A percentile compares a stretch with the other conserved stretches of the same genome.
Conservation (phyloP, 371 early-diverging fungal genomes). For the Blastocladiella emersonii region DNA sequence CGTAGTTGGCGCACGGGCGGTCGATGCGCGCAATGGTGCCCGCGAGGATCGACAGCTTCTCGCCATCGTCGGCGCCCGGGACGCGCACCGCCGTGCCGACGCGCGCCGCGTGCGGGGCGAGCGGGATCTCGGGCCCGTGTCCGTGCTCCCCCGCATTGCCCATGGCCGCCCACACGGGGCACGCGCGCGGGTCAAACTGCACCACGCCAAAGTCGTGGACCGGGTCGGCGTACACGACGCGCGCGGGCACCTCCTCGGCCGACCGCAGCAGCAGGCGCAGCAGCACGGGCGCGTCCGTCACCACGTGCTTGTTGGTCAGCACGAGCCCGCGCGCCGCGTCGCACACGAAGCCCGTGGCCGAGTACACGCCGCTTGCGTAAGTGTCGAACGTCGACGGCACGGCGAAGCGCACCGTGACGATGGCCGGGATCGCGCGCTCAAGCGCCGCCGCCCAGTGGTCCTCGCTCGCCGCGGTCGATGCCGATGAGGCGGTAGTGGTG, state of each 20-base stretch:
- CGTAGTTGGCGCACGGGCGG: slow-evolving; percentile 43
- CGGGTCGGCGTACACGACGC: slow-evolving; percentile 74
- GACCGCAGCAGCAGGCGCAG: slow-evolving; percentile 76
- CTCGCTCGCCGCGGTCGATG: neutral
- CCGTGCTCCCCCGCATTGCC: no score
- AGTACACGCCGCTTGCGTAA: neutral
- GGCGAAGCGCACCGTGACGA: neutral
- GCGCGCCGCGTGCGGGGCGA: slow-evolving; percentile 65
- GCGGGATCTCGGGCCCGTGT: no score
- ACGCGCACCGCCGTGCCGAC: slow-evolving; percentile 83
- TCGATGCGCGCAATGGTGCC: slow-evolving; percentile 81
- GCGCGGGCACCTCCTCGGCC: slow-evolving; percentile 79
- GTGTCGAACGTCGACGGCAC: neutral
- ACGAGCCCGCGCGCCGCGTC: slow-evolving; percentile 75
- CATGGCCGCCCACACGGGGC: no score
- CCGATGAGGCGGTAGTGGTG: neutral
- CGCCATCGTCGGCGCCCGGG: slow-evolving; percentile 60
- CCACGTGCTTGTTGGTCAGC: slow-evolving; percentile 85
- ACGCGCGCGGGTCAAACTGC: slow-evolving; percentile 41
- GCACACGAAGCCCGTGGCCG: slow-evolving; percentile 65
- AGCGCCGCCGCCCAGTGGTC: neutral
- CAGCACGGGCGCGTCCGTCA: slow-evolving; percentile 76
- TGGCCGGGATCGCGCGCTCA: neutral
- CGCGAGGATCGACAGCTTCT: slow-evolving; percentile 74
- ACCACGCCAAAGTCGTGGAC: slow-evolving; percentile 87